These are phyloP conservation scores for Olyra latifolia DNA, from an alignment of 176 grass and related monocot genomes.

Conservation along the genomic window DNA sequence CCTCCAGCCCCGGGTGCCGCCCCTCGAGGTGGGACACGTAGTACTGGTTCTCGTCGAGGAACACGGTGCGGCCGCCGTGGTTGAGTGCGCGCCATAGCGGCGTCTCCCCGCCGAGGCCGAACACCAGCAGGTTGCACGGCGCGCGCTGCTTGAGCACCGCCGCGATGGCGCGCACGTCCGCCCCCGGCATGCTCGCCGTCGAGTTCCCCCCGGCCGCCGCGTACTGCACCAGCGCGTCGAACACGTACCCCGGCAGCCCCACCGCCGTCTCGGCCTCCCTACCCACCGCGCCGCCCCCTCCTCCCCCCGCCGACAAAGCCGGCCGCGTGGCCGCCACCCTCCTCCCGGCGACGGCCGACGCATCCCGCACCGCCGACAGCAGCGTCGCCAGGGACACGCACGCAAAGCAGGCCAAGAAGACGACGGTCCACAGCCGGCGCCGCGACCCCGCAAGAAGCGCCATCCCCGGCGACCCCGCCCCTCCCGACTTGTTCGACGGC, in stretches of 20 bases:
- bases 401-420: constrained; percentile 64
- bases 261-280: not conserved
- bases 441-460: constrained; percentile 25
- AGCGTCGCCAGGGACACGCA: constrained; percentile 68
- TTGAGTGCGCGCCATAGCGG: constrained; percentile 95
- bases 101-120: constrained; percentile 84
- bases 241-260: constrained; percentile 60
- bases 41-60: constrained; percentile 99
- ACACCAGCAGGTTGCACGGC: constrained; percentile 90
- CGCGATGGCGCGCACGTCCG: constrained; percentile 68
- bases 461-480: constrained; percentile 19
- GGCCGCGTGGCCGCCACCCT: not conserved
- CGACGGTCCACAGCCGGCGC: constrained; percentile 58
- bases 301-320: not conserved
- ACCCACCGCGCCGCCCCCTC: not conserved
- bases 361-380: constrained; percentile 40
- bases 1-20: constrained; percentile 74
- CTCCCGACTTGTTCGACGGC: constrained; percentile 45
- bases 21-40: constrained; percentile 90
- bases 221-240: constrained; percentile 81
- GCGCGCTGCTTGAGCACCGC: constrained; percentile 51
- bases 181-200: constrained; percentile 59
- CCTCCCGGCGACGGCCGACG: not conserved
- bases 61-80: constrained; percentile 85
- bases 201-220: constrained; percentile 62